Percentiles rank a stretch among this genome's conserved stretches.
These are phyloP conservation scores for Psilocybe cyanescens DNA, from an alignment of 768 basidiomycete species.

Conservation along the genomic window DNA sequence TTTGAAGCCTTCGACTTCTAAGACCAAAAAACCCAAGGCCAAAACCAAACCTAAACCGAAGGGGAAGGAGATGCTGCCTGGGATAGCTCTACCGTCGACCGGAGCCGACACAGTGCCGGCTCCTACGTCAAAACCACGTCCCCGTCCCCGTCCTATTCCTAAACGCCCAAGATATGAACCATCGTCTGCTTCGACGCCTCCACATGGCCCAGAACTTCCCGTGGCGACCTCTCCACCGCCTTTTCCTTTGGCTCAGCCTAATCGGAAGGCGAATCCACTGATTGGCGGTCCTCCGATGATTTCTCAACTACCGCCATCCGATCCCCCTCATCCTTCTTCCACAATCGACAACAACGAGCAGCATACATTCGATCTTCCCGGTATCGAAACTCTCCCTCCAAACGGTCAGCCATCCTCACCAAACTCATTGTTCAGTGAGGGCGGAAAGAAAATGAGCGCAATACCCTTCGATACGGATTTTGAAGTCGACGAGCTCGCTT, in stretches of 20 bases:
- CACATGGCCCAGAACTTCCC: slow-evolving; percentile 17
- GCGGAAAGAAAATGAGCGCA: slow-evolving; percentile 23
- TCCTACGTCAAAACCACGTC: slow-evolving; percentile 7
- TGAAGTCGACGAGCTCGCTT: slow-evolving; percentile 32
- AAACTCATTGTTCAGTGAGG: slow-evolving; percentile 32
- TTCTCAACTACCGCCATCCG: slow-evolving; percentile 36
- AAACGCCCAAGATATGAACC: slow-evolving; percentile 7
- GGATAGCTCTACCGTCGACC: slow-evolving; percentile 1
- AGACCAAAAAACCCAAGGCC: slow-evolving; percentile 30
- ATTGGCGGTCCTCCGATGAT: background rate
- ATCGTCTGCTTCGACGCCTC: slow-evolving; percentile 1
- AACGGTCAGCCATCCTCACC: slow-evolving; percentile 34
- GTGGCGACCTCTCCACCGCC: slow-evolving; percentile 20
- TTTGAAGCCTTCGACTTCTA: slow-evolving; percentile 33
- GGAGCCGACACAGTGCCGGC: background rate
- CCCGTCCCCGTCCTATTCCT: slow-evolving; percentile 22
- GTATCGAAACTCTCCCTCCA: slow-evolving; percentile 36
- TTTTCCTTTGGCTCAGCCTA: background rate
- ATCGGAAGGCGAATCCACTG: background rate
- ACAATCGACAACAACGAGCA: background rate
- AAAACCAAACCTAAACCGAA: slow-evolving; percentile 27
- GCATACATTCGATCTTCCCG: slow-evolving; percentile 26
- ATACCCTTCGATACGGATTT: slow-evolving; percentile 9
- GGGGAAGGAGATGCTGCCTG: slow-evolving; percentile 10
- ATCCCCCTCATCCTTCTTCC: slow-evolving; percentile 33